A percentile compares a stretch with the other conserved stretches of the same genome.
These are phyloP conservation scores for Psidium guajava DNA, from an alignment of 345 rosid species.

Conservation along the genomic window DNA sequence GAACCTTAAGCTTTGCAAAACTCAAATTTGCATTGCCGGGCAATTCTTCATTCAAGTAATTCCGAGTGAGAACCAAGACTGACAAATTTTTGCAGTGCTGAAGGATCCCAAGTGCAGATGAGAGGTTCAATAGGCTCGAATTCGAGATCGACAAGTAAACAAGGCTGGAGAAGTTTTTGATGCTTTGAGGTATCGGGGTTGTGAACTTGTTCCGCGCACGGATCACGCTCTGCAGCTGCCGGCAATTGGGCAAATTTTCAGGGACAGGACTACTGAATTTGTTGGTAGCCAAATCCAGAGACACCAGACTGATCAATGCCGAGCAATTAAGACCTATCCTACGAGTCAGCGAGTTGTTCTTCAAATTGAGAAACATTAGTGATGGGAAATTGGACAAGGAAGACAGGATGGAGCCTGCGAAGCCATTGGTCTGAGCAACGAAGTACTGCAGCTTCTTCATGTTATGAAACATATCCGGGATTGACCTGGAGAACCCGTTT, in stretches of 20 bases:
- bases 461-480: constrained; percentile 1
- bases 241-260: background rate
- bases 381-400: background rate
- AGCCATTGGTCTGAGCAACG: background rate
- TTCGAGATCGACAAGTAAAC: background rate
- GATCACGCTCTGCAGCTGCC: background rate
- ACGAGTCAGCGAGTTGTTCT: background rate
- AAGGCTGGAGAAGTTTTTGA: constrained; percentile 1
- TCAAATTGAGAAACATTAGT: background rate
- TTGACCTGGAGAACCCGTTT: background rate
- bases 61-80: background rate
- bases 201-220: background rate
- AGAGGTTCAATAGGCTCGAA: background rate
- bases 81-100: constrained; percentile 9
- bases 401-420: background rate
- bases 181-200: background rate
- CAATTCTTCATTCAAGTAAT: constrained; percentile 2
- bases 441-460: constrained; percentile 5
- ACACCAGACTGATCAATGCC: background rate
- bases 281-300: constrained; percentile 1
- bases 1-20: background rate
- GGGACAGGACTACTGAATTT: background rate
- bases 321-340: background rate
- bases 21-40: background rate
- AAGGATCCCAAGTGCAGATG: constrained; percentile 5